Percentiles rank a stretch among this genome's conserved stretches.
Conservation (phyloP, 352 stramenopile genomes). For the Globisporangium cederbergense region DNA sequence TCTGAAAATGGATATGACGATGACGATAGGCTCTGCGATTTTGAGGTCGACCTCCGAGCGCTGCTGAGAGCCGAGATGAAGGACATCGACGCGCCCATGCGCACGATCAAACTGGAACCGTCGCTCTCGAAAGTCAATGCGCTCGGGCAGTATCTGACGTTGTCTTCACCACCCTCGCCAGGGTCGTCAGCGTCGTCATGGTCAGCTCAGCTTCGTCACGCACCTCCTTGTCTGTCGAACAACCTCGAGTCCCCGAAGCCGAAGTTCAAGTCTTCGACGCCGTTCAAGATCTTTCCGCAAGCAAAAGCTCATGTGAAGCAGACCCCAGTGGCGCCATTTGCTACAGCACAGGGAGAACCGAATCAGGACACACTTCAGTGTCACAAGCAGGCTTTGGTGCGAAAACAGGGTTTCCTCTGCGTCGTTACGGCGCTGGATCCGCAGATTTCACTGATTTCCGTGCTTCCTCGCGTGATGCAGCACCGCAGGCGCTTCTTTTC, state of each 20-base stretch:
- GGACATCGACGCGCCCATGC: constrained; percentile 28
- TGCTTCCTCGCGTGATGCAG: constrained; percentile 21
- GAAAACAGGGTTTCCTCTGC: constrained; percentile 40
- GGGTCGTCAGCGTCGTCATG: too few relatives aligned
- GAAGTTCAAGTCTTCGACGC: background rate
- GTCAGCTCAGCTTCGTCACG: background rate
- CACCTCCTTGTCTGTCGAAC: background rate
- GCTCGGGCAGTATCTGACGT: constrained; percentile 31
- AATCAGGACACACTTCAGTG: background rate
- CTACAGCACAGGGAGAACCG: background rate
- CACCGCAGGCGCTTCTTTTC: constrained; percentile 28
- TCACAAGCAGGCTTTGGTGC: constrained; percentile 15
- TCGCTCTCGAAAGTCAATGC: constrained; percentile 30
- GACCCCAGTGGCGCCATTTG: background rate
- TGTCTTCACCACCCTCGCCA: background rate
- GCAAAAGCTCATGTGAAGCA: background rate
- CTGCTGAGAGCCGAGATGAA: constrained; percentile 24
- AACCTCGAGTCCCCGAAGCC: background rate
- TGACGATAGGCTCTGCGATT: constrained; percentile 1
- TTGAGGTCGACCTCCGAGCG: constrained; percentile 23
- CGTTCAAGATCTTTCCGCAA: constrained; percentile 7
- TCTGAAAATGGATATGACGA: background rate
- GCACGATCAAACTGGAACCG: constrained; percentile 40
- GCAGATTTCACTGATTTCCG: constrained; percentile 9
- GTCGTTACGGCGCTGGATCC: constrained; percentile 2